Evolutionary conservation across 176 grass and related monocot species (phyloP).

Genomic region (Juncus inflexus): DNA sequence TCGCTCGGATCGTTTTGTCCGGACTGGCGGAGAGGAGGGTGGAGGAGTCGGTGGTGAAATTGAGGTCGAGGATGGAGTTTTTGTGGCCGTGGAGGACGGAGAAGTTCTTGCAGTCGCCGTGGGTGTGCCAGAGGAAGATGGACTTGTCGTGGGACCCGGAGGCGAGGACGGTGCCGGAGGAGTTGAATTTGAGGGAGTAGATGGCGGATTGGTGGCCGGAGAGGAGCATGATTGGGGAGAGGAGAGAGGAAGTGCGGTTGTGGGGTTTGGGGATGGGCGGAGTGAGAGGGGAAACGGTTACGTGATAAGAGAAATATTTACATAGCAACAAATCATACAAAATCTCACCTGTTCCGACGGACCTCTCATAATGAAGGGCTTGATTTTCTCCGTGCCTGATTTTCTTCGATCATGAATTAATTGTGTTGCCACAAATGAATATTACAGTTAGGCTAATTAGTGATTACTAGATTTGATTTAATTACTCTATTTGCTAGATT

Average conservation of each 20-base stretch:
- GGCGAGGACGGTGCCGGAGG: constrained; percentile 83
- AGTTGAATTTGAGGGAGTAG: constrained; percentile 96
- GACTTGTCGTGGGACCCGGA: constrained; percentile 93
- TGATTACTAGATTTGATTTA: too few relatives aligned
- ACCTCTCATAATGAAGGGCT: too few relatives aligned
- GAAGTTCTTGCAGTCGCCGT: constrained; percentile 97
- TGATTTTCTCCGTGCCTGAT: too few relatives aligned
- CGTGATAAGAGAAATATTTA: too few relatives aligned
- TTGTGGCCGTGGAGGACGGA: constrained; percentile 97
- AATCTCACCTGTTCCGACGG: too few relatives aligned
- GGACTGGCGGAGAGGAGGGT: constrained; percentile 91
- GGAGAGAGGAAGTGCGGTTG: constrained; percentile 78
- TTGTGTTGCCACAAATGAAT: too few relatives aligned
- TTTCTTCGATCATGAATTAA: too few relatives aligned
- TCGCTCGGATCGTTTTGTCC: constrained; percentile 87
- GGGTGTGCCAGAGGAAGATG: constrained; percentile 94
- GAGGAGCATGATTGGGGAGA: constrained; percentile 92
- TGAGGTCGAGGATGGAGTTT: constrained; percentile 85
- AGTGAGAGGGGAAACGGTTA: constrained; percentile 34
- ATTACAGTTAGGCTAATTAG: too few relatives aligned
- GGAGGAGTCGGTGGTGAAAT: constrained; percentile 82
- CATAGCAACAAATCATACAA: too few relatives aligned
- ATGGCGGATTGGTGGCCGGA: constrained; percentile 82
- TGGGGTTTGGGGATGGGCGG: constrained; percentile 45
- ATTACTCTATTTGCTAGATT: too few relatives aligned